Conservation (phyloP, 495 filamentous ascomycete species). For the Hyaloscypha variabilis region DNA sequence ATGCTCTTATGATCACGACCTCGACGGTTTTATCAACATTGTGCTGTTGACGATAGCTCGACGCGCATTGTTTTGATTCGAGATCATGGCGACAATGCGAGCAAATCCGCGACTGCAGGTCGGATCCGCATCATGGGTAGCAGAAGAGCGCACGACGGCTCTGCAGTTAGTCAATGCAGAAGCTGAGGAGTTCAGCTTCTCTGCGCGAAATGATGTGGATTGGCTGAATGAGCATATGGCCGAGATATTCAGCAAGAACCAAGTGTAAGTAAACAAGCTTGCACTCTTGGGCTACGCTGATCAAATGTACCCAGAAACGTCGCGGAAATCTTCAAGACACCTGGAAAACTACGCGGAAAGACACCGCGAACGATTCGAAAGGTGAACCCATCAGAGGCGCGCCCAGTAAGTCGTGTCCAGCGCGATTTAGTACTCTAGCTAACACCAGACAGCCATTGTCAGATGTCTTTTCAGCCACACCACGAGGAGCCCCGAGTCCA, state of each 20-base stretch:
- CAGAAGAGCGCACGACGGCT: conserved; percentile 52
- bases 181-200: conserved; percentile 85
- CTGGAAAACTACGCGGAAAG: conserved; percentile 90
- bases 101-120: conserved; percentile 52
- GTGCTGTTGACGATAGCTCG: conserved; percentile 1
- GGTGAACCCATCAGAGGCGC: conserved; percentile 60
- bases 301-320: conserved; percentile 64
- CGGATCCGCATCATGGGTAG: conserved; percentile 56
- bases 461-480: conserved; percentile 70
- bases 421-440: conserved; percentile 16
- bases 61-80: conserved; percentile 35
- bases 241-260: conserved; percentile 84
- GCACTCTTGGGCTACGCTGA: not conserved
- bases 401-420: conserved; percentile 60
- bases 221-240: conserved; percentile 98
- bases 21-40: not conserved
- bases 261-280: conserved; percentile 63
- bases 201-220: conserved; percentile 86
- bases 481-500: conserved; percentile 46
- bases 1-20: conserved; percentile 28
- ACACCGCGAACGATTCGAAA: conserved; percentile 85
- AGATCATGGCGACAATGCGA: conserved; percentile 52
- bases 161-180: conserved; percentile 60
- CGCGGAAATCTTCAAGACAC: conserved; percentile 93
- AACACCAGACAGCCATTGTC: conserved; percentile 69